Evolutionary conservation across 192 early-diverging fungal species (phyloP).

Genomic region (Cladochytrium replicatum): DNA sequence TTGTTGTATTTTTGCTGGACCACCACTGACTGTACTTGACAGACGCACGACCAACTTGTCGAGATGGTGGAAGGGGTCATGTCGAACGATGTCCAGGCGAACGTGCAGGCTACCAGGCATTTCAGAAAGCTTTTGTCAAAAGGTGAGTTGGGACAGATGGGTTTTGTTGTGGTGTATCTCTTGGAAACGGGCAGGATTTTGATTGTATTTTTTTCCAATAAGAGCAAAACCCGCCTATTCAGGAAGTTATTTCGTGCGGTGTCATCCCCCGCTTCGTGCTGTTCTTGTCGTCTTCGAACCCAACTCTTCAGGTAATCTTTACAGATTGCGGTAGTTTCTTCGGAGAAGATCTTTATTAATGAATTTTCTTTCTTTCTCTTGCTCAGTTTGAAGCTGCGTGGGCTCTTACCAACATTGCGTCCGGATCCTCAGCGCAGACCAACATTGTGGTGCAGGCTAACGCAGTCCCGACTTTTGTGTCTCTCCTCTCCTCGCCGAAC

Average conservation of each 20-base stretch:
- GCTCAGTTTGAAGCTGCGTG: slow-evolving; percentile 98
- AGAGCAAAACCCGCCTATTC: slow-evolving; percentile 94
- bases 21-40: slow-evolving; percentile 7
- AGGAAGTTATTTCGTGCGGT: slow-evolving; percentile 84
- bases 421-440: slow-evolving; percentile 88
- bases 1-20: background rate
- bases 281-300: slow-evolving; percentile 75
- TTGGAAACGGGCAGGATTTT: no score
- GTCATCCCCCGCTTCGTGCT: slow-evolving; percentile 93
- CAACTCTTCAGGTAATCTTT: slow-evolving; percentile 66
- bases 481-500: slow-evolving; percentile 70
- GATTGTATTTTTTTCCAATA: background rate
- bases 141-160: slow-evolving; percentile 27
- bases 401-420: slow-evolving; percentile 99
- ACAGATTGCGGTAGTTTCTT: no score
- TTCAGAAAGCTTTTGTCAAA: slow-evolving; percentile 93
- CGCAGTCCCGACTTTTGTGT: slow-evolving; percentile 86
- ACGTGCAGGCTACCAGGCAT: slow-evolving; percentile 68
- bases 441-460: slow-evolving; percentile 85
- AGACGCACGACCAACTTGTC: slow-evolving; percentile 70
- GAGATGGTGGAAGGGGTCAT: slow-evolving; percentile 70
- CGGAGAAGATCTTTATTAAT: no score
- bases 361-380: no score
- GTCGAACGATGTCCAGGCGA: slow-evolving; percentile 65
- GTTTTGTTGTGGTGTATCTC: no score